Percentiles rank a stretch among this genome's conserved stretches.
phyloP scores from a whole-genome alignment of 306 rosid species.

The Abrus pulchellus region DNA sequence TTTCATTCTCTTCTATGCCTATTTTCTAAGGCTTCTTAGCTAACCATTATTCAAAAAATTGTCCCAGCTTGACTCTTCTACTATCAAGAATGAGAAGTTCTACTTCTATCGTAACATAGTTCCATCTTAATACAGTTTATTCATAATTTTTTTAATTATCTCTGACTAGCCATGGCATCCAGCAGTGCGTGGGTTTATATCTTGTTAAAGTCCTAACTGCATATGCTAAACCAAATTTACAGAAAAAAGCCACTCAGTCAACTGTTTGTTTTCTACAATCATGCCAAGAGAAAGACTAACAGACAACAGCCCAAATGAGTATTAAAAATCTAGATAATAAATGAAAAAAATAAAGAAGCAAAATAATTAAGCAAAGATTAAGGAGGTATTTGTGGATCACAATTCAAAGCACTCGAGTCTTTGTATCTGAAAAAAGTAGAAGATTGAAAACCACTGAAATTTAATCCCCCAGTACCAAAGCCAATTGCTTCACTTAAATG shows the following conservation, averaged over 20 bases:
- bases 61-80: too few relatives aligned
- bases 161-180: too few relatives aligned
- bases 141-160: too few relatives aligned
- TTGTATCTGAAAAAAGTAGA: neutral
- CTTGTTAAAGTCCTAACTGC: neutral
- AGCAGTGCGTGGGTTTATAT: too few relatives aligned
- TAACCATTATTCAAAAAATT: too few relatives aligned
- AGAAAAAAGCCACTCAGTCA: neutral
- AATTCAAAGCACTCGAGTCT: conserved; percentile 6
- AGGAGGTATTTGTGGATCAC: conserved; percentile 4
- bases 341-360: neutral
- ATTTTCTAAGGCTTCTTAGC: too few relatives aligned
- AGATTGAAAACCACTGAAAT: neutral
- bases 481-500: conserved; percentile 22
- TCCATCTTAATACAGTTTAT: too few relatives aligned
- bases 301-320: conserved; percentile 5
- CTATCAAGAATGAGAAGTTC: too few relatives aligned
- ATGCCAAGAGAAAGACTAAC: neutral
- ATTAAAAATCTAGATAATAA: neutral
- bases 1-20: too few relatives aligned
- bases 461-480: neutral
- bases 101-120: too few relatives aligned
- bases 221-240: neutral
- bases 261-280: neutral
- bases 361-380: conserved; percentile 6